Conservation (phyloP, 495 filamentous ascomycete genomes). For the Penicillium goetzii region DNA sequence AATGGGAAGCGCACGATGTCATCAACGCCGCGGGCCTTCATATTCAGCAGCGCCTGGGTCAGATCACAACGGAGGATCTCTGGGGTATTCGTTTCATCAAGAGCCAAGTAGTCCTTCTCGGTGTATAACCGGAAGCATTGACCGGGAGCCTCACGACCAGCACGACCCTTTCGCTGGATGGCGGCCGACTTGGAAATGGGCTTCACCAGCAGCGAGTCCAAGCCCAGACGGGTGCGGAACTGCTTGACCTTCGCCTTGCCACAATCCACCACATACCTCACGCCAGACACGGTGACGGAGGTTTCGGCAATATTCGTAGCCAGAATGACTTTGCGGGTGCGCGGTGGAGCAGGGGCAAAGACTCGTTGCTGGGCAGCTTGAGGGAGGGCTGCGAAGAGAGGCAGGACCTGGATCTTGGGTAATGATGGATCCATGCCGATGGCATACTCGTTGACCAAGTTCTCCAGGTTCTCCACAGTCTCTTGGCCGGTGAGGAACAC, state of each 20-base stretch:
- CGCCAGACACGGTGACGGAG: constrained; percentile 92
- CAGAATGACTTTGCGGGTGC: constrained; percentile 86
- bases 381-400: constrained; percentile 72
- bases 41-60: constrained; percentile 80
- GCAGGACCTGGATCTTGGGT: constrained; percentile 74
- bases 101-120: constrained; percentile 68
- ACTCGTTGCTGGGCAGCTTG: constrained; percentile 81
- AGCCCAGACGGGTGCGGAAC: constrained; percentile 78
- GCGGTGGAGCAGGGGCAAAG: constrained; percentile 74
- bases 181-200: constrained; percentile 92
- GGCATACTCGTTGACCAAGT: constrained; percentile 79
- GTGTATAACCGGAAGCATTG: constrained; percentile 93
- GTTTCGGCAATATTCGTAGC: constrained; percentile 98
- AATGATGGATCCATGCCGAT: constrained; percentile 68
- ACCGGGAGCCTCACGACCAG: constrained; percentile 87
- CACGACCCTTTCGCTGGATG: constrained; percentile 88
- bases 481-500: constrained; percentile 95
- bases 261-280: constrained; percentile 88
- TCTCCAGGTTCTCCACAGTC: constrained; percentile 81
- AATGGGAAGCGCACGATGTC: constrained; percentile 85
- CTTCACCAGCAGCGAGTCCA: constrained; percentile 90
- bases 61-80: constrained; percentile 93
- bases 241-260: constrained; percentile 95
- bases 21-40: constrained; percentile 89
- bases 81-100: constrained; percentile 77